These are phyloP conservation scores for Yamagishiella unicocca DNA, from an alignment of 139 green algal genomes.

Conservation along the genomic window DNA sequence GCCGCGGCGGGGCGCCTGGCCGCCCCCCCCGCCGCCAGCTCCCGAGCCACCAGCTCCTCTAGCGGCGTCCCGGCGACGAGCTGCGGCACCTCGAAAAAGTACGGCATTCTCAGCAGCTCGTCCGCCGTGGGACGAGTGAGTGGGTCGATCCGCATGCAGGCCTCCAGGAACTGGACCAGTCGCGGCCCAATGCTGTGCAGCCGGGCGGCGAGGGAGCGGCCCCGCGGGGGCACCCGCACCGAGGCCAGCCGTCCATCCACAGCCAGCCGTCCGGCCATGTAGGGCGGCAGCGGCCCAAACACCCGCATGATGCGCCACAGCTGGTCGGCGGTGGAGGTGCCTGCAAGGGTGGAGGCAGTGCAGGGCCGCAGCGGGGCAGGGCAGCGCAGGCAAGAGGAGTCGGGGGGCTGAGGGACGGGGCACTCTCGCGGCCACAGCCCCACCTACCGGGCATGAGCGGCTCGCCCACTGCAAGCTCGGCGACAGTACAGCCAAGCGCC, in stretches of 20 bases:
- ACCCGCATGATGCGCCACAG: constrained; percentile 47
- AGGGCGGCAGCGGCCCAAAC: not conserved
- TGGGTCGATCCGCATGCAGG: constrained; percentile 20
- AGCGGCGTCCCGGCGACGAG: constrained; percentile 15
- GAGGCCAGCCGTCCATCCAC: not conserved
- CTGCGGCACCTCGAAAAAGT: constrained; percentile 39
- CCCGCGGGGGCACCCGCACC: constrained; percentile 11
- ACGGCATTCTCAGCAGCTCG: constrained; percentile 29
- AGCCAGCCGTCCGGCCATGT: not conserved
- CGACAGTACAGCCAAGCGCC: constrained; percentile 32
- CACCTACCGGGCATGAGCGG: constrained; percentile 35
- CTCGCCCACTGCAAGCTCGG: constrained; percentile 39
- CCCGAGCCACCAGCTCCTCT: not conserved
- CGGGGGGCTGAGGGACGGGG: not conserved
- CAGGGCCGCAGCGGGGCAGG: not conserved
- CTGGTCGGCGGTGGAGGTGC: constrained; percentile 36
- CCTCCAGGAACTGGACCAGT: constrained; percentile 32
- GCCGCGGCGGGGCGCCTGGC: not conserved
- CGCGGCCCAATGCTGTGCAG: not conserved
- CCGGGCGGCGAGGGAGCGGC: not conserved
- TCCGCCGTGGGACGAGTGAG: not conserved
- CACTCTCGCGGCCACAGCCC: not conserved
- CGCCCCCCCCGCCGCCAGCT: not conserved
- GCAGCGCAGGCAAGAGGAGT: not conserved
- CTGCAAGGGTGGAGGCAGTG: not conserved